These are phyloP conservation scores for Carex pumila DNA, from an alignment of 176 grass and related monocot species.

Conservation along the genomic window DNA sequence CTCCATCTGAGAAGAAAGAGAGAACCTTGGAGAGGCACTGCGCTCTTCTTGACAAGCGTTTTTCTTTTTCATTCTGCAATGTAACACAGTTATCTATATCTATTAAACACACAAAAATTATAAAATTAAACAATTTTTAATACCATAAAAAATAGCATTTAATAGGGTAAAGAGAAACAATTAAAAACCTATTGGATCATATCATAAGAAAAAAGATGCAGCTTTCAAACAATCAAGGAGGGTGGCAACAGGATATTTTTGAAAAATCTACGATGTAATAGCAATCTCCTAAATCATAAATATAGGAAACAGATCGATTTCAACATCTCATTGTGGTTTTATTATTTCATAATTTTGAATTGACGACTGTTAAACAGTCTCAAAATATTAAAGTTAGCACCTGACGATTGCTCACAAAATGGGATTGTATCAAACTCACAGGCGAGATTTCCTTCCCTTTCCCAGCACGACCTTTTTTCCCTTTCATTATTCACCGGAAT, in stretches of 20 bases:
- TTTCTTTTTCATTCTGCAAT: not conserved
- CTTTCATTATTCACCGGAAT: not conserved
- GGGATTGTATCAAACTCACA: not conserved
- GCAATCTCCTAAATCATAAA: not conserved
- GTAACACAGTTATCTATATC: not conserved
- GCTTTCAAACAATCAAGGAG: not conserved
- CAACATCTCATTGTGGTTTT: no score
- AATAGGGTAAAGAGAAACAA: not conserved
- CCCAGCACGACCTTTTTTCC: not conserved
- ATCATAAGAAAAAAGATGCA: not conserved
- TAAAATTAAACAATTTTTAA: not conserved
- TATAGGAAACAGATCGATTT: not conserved
- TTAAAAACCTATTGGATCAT: not conserved
- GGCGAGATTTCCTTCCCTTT: not conserved
- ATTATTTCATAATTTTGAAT: no score
- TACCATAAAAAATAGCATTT: not conserved
- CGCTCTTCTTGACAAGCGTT: not conserved
- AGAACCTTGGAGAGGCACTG: not conserved
- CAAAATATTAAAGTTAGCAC: not conserved
- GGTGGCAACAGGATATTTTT: not conserved
- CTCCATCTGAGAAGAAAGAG: no score
- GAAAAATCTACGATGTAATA: not conserved
- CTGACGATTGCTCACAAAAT: not conserved
- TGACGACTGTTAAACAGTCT: not conserved
- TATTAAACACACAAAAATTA: not conserved